These are phyloP conservation scores for Eucalyptus regnans DNA, from an alignment of 345 rosid genomes.

Conservation along the genomic window DNA sequence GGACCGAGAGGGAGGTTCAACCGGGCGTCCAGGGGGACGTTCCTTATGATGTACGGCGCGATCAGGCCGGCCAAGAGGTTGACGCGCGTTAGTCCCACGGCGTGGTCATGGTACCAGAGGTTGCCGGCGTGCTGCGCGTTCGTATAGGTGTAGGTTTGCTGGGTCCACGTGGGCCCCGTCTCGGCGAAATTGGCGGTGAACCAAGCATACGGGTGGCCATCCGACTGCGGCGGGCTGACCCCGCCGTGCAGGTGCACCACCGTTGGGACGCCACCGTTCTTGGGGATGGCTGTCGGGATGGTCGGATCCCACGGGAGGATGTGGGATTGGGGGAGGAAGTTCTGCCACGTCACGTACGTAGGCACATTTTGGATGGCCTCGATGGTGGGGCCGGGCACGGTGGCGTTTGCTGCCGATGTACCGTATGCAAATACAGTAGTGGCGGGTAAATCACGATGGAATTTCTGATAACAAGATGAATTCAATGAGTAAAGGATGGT, in stretches of 20 bases:
- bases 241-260: conserved; percentile 86
- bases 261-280: conserved; percentile 54
- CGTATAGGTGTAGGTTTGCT: conserved; percentile 29
- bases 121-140: conserved; percentile 73
- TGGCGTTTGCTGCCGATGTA: conserved; percentile 27
- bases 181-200: conserved; percentile 53
- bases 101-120: conserved; percentile 87
- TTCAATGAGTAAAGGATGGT: background rate
- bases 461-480: conserved; percentile 26
- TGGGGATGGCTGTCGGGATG: conserved; percentile 49
- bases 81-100: conserved; percentile 68
- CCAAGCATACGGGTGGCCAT: conserved; percentile 60
- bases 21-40: conserved; percentile 27
- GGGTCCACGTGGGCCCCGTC: conserved; percentile 48
- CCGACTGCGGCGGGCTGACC: conserved; percentile 48
- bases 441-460: conserved; percentile 69
- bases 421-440: conserved; percentile 70
- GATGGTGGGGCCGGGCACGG: conserved; percentile 79
- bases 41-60: conserved; percentile 58
- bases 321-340: conserved; percentile 63
- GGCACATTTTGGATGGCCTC: conserved; percentile 49
- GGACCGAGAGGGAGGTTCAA: conserved; percentile 38
- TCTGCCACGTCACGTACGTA: conserved; percentile 55
- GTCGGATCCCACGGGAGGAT: conserved; percentile 85
- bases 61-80: conserved; percentile 68